Evolutionary conservation across 2,329 filamentous ascomycete genomes (phyloP), one percentile per base, ranked within the genome.

Genomic region (Boeremia lycopersici): DNA sequence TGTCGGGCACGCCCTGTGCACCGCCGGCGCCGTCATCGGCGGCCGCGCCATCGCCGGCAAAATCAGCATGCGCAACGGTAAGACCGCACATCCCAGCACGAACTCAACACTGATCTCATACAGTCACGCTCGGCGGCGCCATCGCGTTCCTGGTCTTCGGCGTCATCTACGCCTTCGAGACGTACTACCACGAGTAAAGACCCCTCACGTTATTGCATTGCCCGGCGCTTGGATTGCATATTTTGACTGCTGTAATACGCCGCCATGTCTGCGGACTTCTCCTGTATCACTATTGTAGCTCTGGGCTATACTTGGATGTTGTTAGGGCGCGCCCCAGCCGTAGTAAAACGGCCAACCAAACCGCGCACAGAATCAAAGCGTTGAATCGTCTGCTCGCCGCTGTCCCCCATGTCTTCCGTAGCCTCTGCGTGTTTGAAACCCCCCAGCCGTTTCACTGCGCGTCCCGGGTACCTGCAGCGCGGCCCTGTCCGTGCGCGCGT

Each of bases 1-100:
- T 31, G 82, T 85, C 41, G 95, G 95, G 9, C 95, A 99, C 75
- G 89, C 86, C 40, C 85, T 93, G 62, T 99, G 95, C 79, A 98
- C 95, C 6, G 89, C 90, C 41, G 88, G 91, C 19, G 95, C 95
- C 36, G 95, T 99, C 34, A 83, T 99, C 57, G 95, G 95, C 38
- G 95, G 95, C 10, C 84, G 91, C 67, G 93, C 95, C 46, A 90
- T 99, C 74, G 95, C 95, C 36, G 95, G 95, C 29, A 89, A 84
- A 73, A 95, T 99, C 63, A 98, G 93, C 79, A 86, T 99, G 79
- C 89, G 91, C 84, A 90, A 96, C 81, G 91, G 93, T 96, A n/a
- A n/a, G n/a, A n/a, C n/a, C n/a, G n/a, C n/a, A n/a, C n/a, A n/a
- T n/a, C n/a, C n/a, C n/a, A n/a, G n/a, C n/a, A n/a, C n/a, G n/a